phyloP scores from a whole-genome alignment of 2,329 filamentous ascomycete genomes.

The Monosporascus sp. region DNA sequence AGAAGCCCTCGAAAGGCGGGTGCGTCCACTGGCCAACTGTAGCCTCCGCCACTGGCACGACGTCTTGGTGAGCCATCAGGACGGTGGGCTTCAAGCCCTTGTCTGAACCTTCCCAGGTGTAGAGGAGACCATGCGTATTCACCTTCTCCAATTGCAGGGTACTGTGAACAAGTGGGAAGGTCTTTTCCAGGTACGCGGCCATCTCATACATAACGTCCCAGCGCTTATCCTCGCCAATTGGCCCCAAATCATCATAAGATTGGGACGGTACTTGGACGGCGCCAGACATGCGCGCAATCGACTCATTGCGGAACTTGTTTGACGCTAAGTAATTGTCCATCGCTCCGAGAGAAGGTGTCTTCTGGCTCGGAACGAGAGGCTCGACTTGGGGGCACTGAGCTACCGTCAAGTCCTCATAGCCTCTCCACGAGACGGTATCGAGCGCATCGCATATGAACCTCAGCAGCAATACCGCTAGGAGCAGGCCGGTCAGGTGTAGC shows the following conservation, averaged over 20 bases:
- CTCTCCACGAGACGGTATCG: background rate
- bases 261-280: constrained; percentile 51
- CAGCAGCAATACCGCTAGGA: background rate
- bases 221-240: constrained; percentile 48
- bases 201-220: constrained; percentile 57
- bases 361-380: constrained; percentile 25
- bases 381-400: constrained; percentile 30
- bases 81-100: constrained; percentile 47
- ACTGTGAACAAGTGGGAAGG: constrained; percentile 48
- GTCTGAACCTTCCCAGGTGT: constrained; percentile 51
- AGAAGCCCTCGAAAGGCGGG: constrained; percentile 55
- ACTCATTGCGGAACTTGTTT: constrained; percentile 27
- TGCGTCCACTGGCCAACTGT: constrained; percentile 51
- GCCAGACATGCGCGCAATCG: constrained; percentile 32
- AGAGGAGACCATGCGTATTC: constrained; percentile 56
- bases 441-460: background rate
- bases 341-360: constrained; percentile 20
- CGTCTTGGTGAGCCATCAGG: constrained; percentile 61
- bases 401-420: background rate
- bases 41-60: constrained; percentile 52
- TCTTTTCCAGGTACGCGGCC: constrained; percentile 41
- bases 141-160: constrained; percentile 46
- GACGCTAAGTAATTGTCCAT: constrained; percentile 30
- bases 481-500: background rate
- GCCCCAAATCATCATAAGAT: constrained; percentile 50